A percentile compares a stretch with the other conserved stretches of the same genome.
These are phyloP conservation scores for Mycena citricolor DNA, from an alignment of 1,284 basidiomycete genomes.

Conservation along the genomic window DNA sequence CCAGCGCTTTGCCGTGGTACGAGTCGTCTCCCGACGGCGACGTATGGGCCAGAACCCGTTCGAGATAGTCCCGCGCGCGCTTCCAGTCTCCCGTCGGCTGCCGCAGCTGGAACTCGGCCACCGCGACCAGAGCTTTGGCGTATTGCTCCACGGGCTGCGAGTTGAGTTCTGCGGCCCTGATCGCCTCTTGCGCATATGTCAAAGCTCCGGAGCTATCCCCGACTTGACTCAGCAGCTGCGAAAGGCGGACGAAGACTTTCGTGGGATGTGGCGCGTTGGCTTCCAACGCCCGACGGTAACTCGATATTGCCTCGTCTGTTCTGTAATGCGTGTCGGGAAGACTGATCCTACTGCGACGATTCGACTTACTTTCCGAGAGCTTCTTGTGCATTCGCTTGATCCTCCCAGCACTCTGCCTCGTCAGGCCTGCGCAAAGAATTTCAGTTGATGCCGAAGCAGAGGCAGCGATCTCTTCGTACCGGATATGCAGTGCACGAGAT, in stretches of 20 bases:
- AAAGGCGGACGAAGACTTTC: constrained; percentile 17
- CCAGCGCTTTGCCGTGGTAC: constrained; percentile 14
- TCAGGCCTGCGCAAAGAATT: constrained; percentile 8
- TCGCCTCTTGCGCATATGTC: constrained; percentile 16
- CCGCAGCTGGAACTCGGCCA: constrained; percentile 17
- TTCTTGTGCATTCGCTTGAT: constrained; percentile 16
- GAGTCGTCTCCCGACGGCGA: constrained; percentile 9
- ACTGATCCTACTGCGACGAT: too few species aligned
- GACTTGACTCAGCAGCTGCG: constrained; percentile 7
- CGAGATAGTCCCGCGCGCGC: constrained; percentile 16
- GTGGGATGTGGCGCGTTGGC: constrained; percentile 18
- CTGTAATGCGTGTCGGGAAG: background rate
- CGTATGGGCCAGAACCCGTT: constrained; percentile 11
- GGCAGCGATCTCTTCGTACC: background rate
- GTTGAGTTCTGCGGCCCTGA: constrained; percentile 9
- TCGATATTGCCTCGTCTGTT: constrained; percentile 14
- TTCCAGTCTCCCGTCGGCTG: constrained; percentile 19
- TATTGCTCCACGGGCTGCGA: constrained; percentile 12
- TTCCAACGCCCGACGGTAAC: constrained; percentile 16
- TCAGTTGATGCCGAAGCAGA: background rate
- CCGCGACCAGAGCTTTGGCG: constrained; percentile 19
- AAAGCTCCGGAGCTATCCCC: constrained; percentile 11
- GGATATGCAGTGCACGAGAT: constrained; percentile 11
- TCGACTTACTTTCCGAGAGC: constrained; percentile 7
- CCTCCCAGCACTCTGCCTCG: constrained; percentile 22